Conservation (phyloP, 805 yeast genomes). For the Yueomyces sp. region DNA sequence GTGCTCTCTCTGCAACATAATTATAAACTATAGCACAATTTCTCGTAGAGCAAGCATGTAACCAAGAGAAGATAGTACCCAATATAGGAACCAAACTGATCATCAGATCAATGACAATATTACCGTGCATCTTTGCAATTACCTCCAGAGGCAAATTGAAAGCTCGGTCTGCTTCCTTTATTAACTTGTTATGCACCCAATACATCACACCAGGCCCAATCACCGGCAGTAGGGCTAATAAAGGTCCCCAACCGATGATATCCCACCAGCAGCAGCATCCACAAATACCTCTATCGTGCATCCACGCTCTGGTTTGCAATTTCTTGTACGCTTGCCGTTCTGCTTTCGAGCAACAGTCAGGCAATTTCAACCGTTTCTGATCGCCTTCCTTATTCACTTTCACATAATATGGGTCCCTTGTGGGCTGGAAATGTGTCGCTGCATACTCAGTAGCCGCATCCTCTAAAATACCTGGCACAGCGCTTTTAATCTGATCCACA, state of each 20-base stretch:
- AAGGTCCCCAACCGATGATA: constrained; percentile 69
- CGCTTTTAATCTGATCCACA: constrained; percentile 1
- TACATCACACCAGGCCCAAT: constrained; percentile 82
- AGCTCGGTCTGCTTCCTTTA: constrained; percentile 41
- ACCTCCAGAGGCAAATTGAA: constrained; percentile 45
- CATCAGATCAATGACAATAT: constrained; percentile 59
- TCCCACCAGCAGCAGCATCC: constrained; percentile 55
- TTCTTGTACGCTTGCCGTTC: constrained; percentile 61
- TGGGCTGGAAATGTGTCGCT: constrained; percentile 21
- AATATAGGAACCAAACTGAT: constrained; percentile 69
- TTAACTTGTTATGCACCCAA: constrained; percentile 56
- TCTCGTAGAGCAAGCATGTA: constrained; percentile 76
- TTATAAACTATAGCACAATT: constrained; percentile 72
- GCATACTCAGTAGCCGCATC: constrained; percentile 7
- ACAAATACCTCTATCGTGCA: constrained; percentile 69
- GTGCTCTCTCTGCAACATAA: constrained; percentile 13
- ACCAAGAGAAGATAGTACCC: constrained; percentile 68
- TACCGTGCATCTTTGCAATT: constrained; percentile 59
- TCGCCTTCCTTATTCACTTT: constrained; percentile 5
- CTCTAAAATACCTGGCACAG: constrained; percentile 3
- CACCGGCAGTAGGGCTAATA: constrained; percentile 59
- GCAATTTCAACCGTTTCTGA: constrained; percentile 42
- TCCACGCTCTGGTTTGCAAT: constrained; percentile 73
- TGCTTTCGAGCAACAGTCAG: constrained; percentile 32
- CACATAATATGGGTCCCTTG: constrained; percentile 49